Conservation (phyloP, 2,329 filamentous ascomycete species). For the Ceratocystiopsis sp. region DNA sequence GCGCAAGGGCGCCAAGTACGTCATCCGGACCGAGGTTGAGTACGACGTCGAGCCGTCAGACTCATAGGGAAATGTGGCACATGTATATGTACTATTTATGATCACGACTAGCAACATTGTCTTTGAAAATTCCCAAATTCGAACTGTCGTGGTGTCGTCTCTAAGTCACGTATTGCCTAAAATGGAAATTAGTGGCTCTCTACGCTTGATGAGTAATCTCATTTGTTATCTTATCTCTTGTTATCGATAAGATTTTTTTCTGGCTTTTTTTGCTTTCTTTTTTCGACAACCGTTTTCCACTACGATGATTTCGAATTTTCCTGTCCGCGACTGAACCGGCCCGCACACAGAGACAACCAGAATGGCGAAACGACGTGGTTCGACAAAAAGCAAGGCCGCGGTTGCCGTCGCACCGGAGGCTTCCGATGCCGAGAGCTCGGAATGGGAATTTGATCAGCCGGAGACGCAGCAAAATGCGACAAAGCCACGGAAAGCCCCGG, state of each 20-base stretch:
- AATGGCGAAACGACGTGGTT: not conserved
- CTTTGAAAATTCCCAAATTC: too few species aligned
- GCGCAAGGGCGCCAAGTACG: slow-evolving; percentile 47
- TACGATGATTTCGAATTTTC: too few species aligned
- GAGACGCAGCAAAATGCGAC: slow-evolving; percentile 5
- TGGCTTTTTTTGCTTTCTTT: slow-evolving; percentile 4
- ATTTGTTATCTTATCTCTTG: not conserved
- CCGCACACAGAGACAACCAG: not conserved
- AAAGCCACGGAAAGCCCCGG: not conserved
- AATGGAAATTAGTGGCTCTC: too few species aligned
- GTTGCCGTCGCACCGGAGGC: slow-evolving; percentile 4
- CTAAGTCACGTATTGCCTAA: too few species aligned
- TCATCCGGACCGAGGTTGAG: slow-evolving; percentile 54
- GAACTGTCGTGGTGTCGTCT: too few species aligned
- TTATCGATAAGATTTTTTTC: slow-evolving; percentile 5
- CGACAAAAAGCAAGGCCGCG: not conserved
- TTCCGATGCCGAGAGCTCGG: slow-evolving; percentile 9
- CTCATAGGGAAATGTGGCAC: not conserved
- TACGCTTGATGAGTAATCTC: too few species aligned
- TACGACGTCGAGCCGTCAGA: slow-evolving; percentile 38
- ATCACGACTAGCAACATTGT: too few species aligned
- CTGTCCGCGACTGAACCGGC: too few species aligned
- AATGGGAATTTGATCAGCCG: slow-evolving; percentile 13
- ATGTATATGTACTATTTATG: too few species aligned
- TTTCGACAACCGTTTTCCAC: not conserved